Evolutionary conservation across 805 yeast genomes (phyloP), one percentile per base, ranked within the genome.

Genomic region (Tetrapisispora taiwanensis): DNA sequence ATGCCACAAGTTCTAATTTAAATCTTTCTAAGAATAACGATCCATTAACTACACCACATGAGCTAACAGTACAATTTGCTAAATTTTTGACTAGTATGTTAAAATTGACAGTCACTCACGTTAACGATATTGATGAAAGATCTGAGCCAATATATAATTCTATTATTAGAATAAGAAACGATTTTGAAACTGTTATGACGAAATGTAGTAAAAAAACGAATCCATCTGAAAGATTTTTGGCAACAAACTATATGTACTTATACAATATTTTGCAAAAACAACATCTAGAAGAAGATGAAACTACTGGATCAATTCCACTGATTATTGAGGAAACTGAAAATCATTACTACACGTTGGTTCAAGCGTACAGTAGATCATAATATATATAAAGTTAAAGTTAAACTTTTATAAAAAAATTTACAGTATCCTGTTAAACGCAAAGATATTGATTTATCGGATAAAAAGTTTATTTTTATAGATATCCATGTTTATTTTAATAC

Each of bases 11-110:
- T 14, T 9, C 31, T 18, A 44, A 15, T 14, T 13, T 44, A 10
- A 35, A 35, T n/a, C 1, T 20, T 7, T 14, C 24, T 12, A 24
- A 6, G 15, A 51, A 47, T 18, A 61, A 66, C 33, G 60, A 65
- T 10, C 51, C 67, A 3, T 47, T 56, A 15, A 51, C 58, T 6
- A 50, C 64, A 3, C 85, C 87, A 0, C 76, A 79, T 50, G 76
- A 72, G 13, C 59, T 89, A 30, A 86, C 97, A 0, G 88, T 86
- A 51, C 84, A 83, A 44, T 84, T 86, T 62, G 80, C 94, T 1
- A 78, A 76, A 43, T 74, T 83, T 45, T 54, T 90, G 10, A 73
- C 78, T 51, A 90, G 90, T 6, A 61, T 92, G 26, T 66, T 89
- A 43, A 78, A 78, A 35, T 66, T 90, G 36, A 68, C 72, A 12